Percentiles rank a stretch among this genome's conserved stretches.
phyloP scores from a whole-genome alignment of 768 basidiomycete species.

The Obba rivulosa region DNA sequence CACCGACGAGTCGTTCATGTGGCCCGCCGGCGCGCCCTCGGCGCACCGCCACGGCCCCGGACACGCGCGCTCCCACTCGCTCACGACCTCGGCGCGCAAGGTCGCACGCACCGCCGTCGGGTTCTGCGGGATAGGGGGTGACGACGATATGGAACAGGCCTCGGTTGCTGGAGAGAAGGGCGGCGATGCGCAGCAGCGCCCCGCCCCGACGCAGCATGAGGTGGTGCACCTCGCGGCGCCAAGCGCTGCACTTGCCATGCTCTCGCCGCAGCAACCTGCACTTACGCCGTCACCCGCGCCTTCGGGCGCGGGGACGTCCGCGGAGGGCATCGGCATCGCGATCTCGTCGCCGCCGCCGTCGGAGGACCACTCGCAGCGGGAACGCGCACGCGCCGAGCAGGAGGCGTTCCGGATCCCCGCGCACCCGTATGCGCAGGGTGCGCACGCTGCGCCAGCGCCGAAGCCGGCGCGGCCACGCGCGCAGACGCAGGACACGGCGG shows the following conservation, averaged over 20 bases:
- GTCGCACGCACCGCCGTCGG: conserved; percentile 24
- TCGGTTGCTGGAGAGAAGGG: conserved; percentile 14
- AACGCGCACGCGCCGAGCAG: neutral
- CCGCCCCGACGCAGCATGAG: neutral
- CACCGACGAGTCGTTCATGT: conserved; percentile 18
- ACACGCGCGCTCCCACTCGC: conserved; percentile 34
- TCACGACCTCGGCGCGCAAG: conserved; percentile 32
- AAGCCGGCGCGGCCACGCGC: neutral
- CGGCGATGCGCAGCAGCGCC: conserved; percentile 4
- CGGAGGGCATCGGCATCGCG: conserved; percentile 38
- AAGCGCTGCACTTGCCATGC: conserved; percentile 10
- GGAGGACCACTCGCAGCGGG: conserved; percentile 14
- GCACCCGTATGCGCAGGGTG: conserved; percentile 34
- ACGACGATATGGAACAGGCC: conserved; percentile 1
- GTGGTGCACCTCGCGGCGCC: neutral
- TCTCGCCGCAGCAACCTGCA: conserved; percentile 6
- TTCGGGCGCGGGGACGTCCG: conserved; percentile 16
- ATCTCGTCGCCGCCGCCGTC: conserved; percentile 31
- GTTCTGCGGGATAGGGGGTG: conserved; percentile 19
- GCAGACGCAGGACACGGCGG: conserved; percentile 4
- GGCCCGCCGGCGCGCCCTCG: neutral
- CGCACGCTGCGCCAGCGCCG: conserved; percentile 1
- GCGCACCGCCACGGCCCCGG: conserved; percentile 6
- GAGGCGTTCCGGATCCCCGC: conserved; percentile 21
- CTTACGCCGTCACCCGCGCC: conserved; percentile 26